Percentiles rank a stretch among this genome's conserved stretches.
phyloP scores from a whole-genome alignment of 345 rosid species.

The Eucalyptus cloeziana region DNA sequence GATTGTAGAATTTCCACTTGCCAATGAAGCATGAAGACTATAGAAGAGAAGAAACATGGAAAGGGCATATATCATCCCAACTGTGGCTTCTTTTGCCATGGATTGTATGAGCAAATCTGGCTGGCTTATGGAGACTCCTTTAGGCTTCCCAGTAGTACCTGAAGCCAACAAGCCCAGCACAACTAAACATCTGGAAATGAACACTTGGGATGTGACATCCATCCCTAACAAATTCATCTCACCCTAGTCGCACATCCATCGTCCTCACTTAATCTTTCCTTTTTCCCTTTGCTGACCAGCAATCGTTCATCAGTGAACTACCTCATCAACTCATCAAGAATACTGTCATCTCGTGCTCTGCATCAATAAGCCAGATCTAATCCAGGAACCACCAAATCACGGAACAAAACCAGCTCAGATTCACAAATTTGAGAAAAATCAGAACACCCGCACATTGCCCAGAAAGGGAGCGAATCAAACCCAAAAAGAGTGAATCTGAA shows the following conservation, averaged over 20 bases:
- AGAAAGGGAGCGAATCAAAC: not conserved
- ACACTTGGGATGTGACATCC: not conserved
- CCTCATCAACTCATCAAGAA: not conserved
- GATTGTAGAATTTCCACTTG: not conserved
- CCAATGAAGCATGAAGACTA: not conserved
- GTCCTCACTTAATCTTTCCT: not conserved
- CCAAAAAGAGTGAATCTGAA: not conserved
- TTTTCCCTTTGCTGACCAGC: not conserved
- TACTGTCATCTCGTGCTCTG: not conserved
- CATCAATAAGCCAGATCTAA: not conserved
- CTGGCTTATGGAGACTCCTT: conserved; percentile 25
- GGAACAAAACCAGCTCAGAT: not conserved
- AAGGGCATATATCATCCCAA: conserved; percentile 3
- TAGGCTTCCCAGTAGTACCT: conserved; percentile 88
- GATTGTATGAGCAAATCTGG: too few relatives aligned
- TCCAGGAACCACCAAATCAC: not conserved
- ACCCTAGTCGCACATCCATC: not conserved
- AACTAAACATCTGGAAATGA: not conserved
- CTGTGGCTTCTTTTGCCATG: too few relatives aligned
- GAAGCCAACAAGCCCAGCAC: not conserved
- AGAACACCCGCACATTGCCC: not conserved
- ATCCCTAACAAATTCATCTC: not conserved
- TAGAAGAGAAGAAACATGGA: not conserved
- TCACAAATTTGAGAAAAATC: not conserved
- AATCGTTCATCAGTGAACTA: not conserved